Conservation (phyloP, 2,329 filamentous ascomycete genomes). For the Phialemoniopsis sp. region DNA sequence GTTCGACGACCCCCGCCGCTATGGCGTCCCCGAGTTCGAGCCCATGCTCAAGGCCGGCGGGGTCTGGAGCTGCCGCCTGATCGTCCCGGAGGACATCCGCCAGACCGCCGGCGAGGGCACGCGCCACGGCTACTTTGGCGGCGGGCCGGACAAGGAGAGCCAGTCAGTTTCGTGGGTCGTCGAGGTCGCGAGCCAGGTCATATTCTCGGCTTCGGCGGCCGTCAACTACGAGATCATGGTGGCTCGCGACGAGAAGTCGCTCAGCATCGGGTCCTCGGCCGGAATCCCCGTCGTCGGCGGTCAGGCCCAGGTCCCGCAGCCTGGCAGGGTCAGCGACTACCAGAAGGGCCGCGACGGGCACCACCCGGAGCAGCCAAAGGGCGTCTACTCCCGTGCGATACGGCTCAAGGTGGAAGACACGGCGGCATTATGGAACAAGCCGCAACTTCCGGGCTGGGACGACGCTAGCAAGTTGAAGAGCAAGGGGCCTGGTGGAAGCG, state of each 20-base stretch:
- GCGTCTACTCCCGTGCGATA: slow-evolving; percentile 81
- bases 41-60: slow-evolving; percentile 95
- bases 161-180: slow-evolving; percentile 79
- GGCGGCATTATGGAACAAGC: slow-evolving; percentile 87
- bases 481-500: too few species aligned
- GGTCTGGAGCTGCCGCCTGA: slow-evolving; percentile 74
- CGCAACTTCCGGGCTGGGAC: slow-evolving; percentile 47
- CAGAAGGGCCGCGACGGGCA: slow-evolving; percentile 60
- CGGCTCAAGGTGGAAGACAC: slow-evolving; percentile 82
- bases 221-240: slow-evolving; percentile 87
- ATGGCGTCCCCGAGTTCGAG: slow-evolving; percentile 87
- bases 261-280: slow-evolving; percentile 51
- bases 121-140: slow-evolving; percentile 39
- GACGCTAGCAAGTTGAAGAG: not conserved
- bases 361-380: slow-evolving; percentile 62
- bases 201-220: slow-evolving; percentile 85
- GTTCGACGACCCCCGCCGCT: slow-evolving; percentile 62
- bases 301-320: slow-evolving; percentile 48
- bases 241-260: slow-evolving; percentile 78
- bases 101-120: slow-evolving; percentile 58
- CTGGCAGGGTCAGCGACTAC: slow-evolving; percentile 73
- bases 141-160: slow-evolving; percentile 35
- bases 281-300: slow-evolving; percentile 40
- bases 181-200: slow-evolving; percentile 86
- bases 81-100: slow-evolving; percentile 74